Evolutionary conservation across 495 filamentous ascomycete genomes (phyloP).

Genomic region (Neurospora tetraspora): DNA sequence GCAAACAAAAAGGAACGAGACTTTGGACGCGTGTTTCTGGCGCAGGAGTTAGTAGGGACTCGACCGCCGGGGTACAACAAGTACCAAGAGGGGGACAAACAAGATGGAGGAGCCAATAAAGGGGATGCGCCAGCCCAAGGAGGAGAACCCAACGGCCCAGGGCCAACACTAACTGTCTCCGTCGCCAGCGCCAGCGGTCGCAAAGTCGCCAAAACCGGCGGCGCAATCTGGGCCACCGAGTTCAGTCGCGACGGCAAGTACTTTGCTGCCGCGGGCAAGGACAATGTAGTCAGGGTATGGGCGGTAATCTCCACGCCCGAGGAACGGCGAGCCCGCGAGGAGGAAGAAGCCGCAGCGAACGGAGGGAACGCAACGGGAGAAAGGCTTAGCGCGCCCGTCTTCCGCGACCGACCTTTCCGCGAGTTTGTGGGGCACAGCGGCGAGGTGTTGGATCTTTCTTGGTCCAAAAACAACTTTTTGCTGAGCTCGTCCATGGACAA

Average conservation of each 20-base stretch:
- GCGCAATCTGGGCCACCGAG: conserved; percentile 81
- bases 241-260: conserved; percentile 92
- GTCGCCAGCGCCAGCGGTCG: conserved; percentile 28
- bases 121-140: background rate
- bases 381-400: conserved; percentile 83
- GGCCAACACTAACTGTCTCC: conserved; percentile 24
- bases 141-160: background rate
- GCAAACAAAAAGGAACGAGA: conserved; percentile 74
- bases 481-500: conserved; percentile 98
- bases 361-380: conserved; percentile 30
- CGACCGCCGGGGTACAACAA: conserved; percentile 10
- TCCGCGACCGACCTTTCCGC: conserved; percentile 62
- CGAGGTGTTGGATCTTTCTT: conserved; percentile 85
- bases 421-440: conserved; percentile 80
- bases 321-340: conserved; percentile 61
- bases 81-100: background rate
- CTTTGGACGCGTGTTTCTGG: conserved; percentile 81
- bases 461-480: conserved; percentile 99
- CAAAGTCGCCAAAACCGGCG: conserved; percentile 25
- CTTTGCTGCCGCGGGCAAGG: conserved; percentile 80
- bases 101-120: background rate
- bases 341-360: conserved; percentile 51
- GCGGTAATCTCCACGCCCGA: conserved; percentile 73
- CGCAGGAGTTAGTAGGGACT: conserved; percentile 67
- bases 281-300: conserved; percentile 83